phyloP scores from a whole-genome alignment of 306 rosid genomes.

The Trichosanthes truncata region DNA sequence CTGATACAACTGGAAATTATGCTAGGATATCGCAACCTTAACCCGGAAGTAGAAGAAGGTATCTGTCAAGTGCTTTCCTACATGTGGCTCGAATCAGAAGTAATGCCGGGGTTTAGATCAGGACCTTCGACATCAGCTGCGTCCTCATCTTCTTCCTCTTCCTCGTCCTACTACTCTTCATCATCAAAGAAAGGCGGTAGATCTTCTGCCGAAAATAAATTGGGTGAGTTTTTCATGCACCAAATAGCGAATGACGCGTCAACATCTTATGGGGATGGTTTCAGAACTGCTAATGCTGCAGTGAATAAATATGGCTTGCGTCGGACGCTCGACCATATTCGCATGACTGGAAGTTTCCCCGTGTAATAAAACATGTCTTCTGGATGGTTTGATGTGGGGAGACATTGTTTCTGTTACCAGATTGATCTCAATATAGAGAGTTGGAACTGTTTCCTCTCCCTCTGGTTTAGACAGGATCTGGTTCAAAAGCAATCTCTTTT shows the following conservation, averaged over 20 bases:
- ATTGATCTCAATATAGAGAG: not conserved
- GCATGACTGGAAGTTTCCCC: constrained; percentile 63
- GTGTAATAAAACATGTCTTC: constrained; percentile 22
- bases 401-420: not conserved
- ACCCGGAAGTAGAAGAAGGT: constrained; percentile 93
- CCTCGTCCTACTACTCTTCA: constrained; percentile 28
- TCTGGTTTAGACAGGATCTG: constrained; percentile 19
- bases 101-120: constrained; percentile 41
- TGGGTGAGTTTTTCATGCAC: constrained; percentile 85
- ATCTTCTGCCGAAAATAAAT: constrained; percentile 59
- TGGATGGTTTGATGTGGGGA: not conserved
- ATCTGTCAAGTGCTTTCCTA: constrained; percentile 88
- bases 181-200: constrained; percentile 78
- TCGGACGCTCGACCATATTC: constrained; percentile 75
- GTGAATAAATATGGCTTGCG: constrained; percentile 70
- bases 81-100: constrained; percentile 99
- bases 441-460: not conserved
- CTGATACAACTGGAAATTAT: not conserved
- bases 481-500: constrained; percentile 19
- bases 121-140: constrained; percentile 67
- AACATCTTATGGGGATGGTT: constrained; percentile 90
- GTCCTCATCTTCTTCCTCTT: constrained; percentile 29
- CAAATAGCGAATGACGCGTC: constrained; percentile 83
- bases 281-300: constrained; percentile 81
- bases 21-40: constrained; percentile 78